A percentile compares a stretch with the other conserved stretches of the same genome.
Conservation (phyloP, 2,329 filamentous ascomycete genomes). For the Lasiodiplodia theobromae region DNA sequence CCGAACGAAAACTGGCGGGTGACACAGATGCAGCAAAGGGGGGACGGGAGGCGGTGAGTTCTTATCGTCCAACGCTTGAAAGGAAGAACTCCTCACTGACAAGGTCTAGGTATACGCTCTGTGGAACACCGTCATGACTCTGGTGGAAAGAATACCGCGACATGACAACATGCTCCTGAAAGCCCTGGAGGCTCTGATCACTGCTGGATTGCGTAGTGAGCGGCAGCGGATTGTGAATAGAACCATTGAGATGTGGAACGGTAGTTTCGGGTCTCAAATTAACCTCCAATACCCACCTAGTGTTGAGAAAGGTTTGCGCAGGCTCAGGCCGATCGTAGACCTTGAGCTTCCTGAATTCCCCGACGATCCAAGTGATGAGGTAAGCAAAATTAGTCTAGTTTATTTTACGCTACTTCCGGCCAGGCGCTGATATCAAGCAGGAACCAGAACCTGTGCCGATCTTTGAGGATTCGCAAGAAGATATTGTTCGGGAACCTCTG, state of each 20-base stretch:
- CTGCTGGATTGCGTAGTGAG: constrained; percentile 61
- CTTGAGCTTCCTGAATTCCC: constrained; percentile 59
- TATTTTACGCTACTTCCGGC: background rate
- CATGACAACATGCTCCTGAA: constrained; percentile 64
- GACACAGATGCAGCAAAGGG: constrained; percentile 33
- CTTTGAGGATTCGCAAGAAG: constrained; percentile 33
- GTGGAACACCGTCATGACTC: constrained; percentile 56
- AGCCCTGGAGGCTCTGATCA: constrained; percentile 59
- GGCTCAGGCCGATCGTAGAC: constrained; percentile 63
- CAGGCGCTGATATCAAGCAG: constrained; percentile 53
- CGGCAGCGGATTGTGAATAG: constrained; percentile 58
- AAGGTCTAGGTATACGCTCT: constrained; percentile 42
- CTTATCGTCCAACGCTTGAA: constrained; percentile 41
- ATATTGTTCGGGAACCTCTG: constrained; percentile 42
- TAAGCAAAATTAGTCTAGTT: constrained; percentile 34
- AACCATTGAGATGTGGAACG: constrained; percentile 72
- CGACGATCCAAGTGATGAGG: constrained; percentile 44
- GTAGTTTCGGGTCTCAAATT: constrained; percentile 67
- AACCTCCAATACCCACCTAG: constrained; percentile 69
- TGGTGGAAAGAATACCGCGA: constrained; percentile 64
- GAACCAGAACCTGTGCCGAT: background rate
- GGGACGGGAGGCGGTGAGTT: constrained; percentile 60
- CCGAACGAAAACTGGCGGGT: constrained; percentile 39
- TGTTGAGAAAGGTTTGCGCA: constrained; percentile 68
- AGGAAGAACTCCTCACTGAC: constrained; percentile 32